Base-by-base conservation (phyloP, 345 rosid species). In the Sisymbrium irio region DNA sequence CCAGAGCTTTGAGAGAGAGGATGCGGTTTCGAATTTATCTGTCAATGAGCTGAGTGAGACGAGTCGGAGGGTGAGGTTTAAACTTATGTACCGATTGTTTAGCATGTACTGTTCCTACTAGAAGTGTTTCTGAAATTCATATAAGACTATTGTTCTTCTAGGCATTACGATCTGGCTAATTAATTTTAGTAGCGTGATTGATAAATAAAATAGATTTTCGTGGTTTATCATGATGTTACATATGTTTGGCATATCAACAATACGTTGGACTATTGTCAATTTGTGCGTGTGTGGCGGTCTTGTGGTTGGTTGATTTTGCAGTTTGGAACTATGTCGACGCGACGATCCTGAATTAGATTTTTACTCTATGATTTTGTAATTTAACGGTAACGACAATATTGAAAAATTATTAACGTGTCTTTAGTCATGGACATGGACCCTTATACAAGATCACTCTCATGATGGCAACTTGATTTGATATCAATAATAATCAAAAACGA, bases 371-470 rank as follows among this genome's bases (percentile, higher is more conserved):
- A 27, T 47, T 70, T 46, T 70, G 74, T 58, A 58, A 59, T 69
- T 33, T 59, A 70, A 35, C 20, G 37, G 56, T 25, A 19, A 60
- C 32, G 60, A 71, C 40, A 60, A 36, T 36, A 60, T 9, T 59
- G 41, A 71, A 47, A 47, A 50, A 60, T 71, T 68, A 61, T 61
- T 71, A 61, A 71, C 50, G 41, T 60, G 13, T 28, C 33, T 37
- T 37, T 71, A 47, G 40, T 59, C 39, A 71, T 53, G 53, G 53
- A 22, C 60, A 27, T 27, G 28, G 28, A 27, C 68, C 54, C 7
- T 72, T 51, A 59, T 62, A 40, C 33, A 50, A 19, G 69, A 40
- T 62, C 76, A 62, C 20, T 18, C 76, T 18, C 76, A 71, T 71
- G 69, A 72, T 72, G 42, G 32, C 69, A 39, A 62, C 53, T 71